Conservation (phyloP, 495 filamentous ascomycete genomes). For the Hyaloscypha bicolor region DNA sequence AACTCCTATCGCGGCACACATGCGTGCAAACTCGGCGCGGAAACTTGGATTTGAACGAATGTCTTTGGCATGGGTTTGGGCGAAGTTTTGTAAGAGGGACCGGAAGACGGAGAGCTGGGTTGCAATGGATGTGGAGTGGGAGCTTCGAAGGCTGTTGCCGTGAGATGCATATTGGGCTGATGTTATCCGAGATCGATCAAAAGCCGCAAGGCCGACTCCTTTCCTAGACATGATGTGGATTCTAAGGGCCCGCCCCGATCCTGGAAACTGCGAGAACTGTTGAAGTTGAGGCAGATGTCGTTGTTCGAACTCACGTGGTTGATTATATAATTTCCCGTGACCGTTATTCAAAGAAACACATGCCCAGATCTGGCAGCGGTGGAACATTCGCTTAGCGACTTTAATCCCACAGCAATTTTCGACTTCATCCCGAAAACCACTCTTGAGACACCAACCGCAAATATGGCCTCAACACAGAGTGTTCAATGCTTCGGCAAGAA, state of each 20-base stretch:
- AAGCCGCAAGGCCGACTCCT: constrained; percentile 89
- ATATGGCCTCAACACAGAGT: constrained; percentile 79
- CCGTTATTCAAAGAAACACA: background rate
- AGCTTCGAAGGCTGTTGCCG: constrained; percentile 78
- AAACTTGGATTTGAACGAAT: constrained; percentile 95
- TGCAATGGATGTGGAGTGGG: constrained; percentile 78
- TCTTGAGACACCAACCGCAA: constrained; percentile 37
- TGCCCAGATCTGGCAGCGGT: too few species aligned
- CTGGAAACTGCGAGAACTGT: constrained; percentile 1
- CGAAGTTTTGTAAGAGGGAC: constrained; percentile 88
- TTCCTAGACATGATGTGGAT: constrained; percentile 54
- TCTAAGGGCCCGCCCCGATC: background rate
- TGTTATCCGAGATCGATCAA: constrained; percentile 78
- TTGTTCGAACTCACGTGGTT: background rate
- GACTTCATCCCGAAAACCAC: constrained; percentile 6
- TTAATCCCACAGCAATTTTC: background rate
- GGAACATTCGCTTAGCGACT: too few species aligned
- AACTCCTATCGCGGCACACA: constrained; percentile 96
- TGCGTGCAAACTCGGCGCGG: constrained; percentile 94
- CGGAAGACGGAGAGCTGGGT: constrained; percentile 97
- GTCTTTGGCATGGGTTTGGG: constrained; percentile 88
- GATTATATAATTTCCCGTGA: background rate
- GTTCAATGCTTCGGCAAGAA: constrained; percentile 97
- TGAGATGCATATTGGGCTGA: constrained; percentile 86
- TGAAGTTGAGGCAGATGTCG: constrained; percentile 8